phyloP scores from a whole-genome alignment of 169 alveolate genomes.

The Pseudocohnilembus persalinus region DNA sequence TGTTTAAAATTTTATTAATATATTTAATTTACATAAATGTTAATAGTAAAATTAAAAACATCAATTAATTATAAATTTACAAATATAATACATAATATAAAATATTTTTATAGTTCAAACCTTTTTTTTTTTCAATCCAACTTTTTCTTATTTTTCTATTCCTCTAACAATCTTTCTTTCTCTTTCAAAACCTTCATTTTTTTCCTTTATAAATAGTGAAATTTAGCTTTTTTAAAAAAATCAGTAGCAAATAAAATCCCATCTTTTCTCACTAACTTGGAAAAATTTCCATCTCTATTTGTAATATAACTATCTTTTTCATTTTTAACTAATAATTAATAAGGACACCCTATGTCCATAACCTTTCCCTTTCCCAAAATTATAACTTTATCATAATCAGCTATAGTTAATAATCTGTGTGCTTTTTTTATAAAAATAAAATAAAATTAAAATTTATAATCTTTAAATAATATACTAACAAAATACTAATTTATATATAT shows the following conservation, averaged over 20 bases:
- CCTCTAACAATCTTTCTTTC: not conserved
- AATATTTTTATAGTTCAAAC: too few relatives aligned
- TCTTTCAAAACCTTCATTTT: not conserved
- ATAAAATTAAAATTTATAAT: too few relatives aligned
- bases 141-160: not conserved
- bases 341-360: not conserved
- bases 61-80: too few relatives aligned
- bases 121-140: too few relatives aligned
- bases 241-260: not conserved
- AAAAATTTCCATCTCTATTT: too few relatives aligned
- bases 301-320: not conserved
- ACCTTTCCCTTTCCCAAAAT: not conserved
- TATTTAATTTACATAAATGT: too few relatives aligned
- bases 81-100: too few relatives aligned
- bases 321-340: not conserved
- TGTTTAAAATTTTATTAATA: not conserved
- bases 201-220: not conserved
- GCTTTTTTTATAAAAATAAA: not conserved
- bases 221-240: not conserved
- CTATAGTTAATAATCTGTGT: not conserved
- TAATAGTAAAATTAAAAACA: too few relatives aligned
- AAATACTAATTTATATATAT: too few relatives aligned
- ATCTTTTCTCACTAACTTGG: not conserved
- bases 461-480: too few relatives aligned
- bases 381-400: not conserved